Evolutionary conservation across 495 filamentous ascomycete species (phyloP).

Genomic region (Pyrenula massariospora): DNA sequence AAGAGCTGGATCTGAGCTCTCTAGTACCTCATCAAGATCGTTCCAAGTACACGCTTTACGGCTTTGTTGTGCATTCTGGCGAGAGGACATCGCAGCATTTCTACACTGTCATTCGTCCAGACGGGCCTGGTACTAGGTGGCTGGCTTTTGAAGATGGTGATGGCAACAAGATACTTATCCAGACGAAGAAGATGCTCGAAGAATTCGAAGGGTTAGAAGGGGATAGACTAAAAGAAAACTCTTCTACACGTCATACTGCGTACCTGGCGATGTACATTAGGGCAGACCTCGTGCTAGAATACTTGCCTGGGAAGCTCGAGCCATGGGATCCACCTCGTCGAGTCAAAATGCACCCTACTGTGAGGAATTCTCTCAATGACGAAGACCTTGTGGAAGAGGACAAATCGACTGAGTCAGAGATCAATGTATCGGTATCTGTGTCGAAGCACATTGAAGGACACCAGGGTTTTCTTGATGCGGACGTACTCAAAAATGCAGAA

Average conservation of each 20-base stretch:
- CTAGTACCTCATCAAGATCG: conserved; percentile 20
- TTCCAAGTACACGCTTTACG: conserved; percentile 45
- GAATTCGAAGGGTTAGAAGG: conserved; percentile 38
- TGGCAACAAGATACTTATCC: conserved; percentile 40
- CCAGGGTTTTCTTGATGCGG: background rate
- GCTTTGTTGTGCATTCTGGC: conserved; percentile 50
- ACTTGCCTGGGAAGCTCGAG: conserved; percentile 29
- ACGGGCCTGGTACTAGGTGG: conserved; percentile 45
- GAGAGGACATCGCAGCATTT: conserved; percentile 50
- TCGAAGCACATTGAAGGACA: background rate
- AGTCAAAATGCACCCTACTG: conserved; percentile 28
- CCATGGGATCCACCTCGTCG: conserved; percentile 25
- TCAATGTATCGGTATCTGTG: conserved; percentile 32
- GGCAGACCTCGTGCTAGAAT: conserved; percentile 32
- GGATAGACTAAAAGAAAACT: conserved; percentile 20
- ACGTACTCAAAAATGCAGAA: background rate
- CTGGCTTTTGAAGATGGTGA: conserved; percentile 46
- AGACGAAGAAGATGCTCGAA: conserved; percentile 46
- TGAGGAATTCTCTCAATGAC: conserved; percentile 11
- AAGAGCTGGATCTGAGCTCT: conserved; percentile 33
- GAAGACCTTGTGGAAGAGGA: conserved; percentile 4
- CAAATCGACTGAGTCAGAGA: conserved; percentile 8
- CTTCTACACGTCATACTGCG: conserved; percentile 42
- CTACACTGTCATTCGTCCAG: conserved; percentile 48
- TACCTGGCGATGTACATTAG: conserved; percentile 51